These are phyloP conservation scores for Suillus clintonianus DNA, from an alignment of 768 basidiomycete genomes.

Conservation along the genomic window DNA sequence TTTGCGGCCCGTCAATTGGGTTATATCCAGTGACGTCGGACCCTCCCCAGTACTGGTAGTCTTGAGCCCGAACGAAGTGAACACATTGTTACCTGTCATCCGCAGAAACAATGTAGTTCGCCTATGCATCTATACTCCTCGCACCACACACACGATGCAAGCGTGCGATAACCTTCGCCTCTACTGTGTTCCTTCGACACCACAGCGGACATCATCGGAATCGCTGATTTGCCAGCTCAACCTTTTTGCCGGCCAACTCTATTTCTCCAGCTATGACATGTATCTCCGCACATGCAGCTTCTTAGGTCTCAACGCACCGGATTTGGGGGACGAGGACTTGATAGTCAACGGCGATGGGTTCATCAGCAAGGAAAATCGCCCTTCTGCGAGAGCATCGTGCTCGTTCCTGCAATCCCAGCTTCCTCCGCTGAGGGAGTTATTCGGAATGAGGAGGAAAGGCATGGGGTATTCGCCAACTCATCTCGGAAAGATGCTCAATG, in stretches of 20 bases:
- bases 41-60: conserved; percentile 33
- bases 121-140: conserved; percentile 46
- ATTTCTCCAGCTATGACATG: background rate
- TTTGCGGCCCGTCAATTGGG: conserved; percentile 32
- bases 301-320: background rate
- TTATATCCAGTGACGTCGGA: conserved; percentile 14
- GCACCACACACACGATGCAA: conserved; percentile 33
- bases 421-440: background rate
- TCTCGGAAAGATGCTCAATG: conserved; percentile 41
- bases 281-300: background rate
- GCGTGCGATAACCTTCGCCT: conserved; percentile 37
- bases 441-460: conserved; percentile 37
- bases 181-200: background rate
- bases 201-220: background rate
- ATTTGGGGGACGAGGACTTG: background rate
- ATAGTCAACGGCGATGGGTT: background rate
- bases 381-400: background rate
- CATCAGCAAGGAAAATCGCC: background rate
- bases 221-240: background rate
- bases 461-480: conserved; percentile 38
- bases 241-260: conserved; percentile 1
- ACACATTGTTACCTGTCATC: conserved; percentile 39
- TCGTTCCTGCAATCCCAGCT: background rate
- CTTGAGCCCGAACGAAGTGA: conserved; percentile 44
- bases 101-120: conserved; percentile 32